Percentiles rank a stretch among this genome's conserved stretches.
phyloP scores from a whole-genome alignment of 2,329 filamentous ascomycete species.

The Fusarium nelsonii region DNA sequence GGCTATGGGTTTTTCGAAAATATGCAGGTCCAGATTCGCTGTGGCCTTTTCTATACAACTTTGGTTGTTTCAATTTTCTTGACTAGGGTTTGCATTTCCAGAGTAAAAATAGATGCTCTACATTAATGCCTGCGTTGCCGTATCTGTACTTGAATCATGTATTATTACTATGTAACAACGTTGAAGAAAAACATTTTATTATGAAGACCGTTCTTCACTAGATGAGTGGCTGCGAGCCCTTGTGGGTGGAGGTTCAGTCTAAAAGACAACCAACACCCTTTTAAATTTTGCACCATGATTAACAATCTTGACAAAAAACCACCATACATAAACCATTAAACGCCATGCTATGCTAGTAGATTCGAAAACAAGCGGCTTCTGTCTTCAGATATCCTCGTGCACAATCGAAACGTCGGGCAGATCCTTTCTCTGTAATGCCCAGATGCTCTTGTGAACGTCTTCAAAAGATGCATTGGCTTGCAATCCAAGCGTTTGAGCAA shows the following conservation, averaged over 20 bases:
- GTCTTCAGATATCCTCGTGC: conserved; percentile 34
- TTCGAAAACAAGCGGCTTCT: not conserved
- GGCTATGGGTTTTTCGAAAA: conserved; percentile 45
- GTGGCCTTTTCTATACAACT: conserved; percentile 39
- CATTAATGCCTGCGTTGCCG: conserved; percentile 9
- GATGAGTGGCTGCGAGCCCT: conserved; percentile 7
- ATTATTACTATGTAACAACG: not conserved
- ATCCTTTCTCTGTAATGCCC: conserved; percentile 46
- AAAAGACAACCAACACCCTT: not conserved
- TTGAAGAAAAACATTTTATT: not conserved
- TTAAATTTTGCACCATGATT: not conserved
- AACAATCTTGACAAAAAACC: conserved; percentile 4
- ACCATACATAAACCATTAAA: conserved; percentile 23
- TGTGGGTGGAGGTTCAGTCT: conserved; percentile 2
- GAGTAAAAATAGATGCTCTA: conserved; percentile 40
- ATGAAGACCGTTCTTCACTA: not conserved
- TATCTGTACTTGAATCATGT: not conserved
- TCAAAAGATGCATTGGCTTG: conserved; percentile 52
- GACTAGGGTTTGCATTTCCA: conserved; percentile 44
- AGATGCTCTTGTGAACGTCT: conserved; percentile 53
- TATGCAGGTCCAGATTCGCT: conserved; percentile 30
- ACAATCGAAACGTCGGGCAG: conserved; percentile 19
- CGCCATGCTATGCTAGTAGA: conserved; percentile 45
- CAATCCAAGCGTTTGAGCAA: conserved; percentile 53
- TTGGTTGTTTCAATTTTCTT: conserved; percentile 39